These are phyloP conservation scores for Graphilbum fragrans DNA, from an alignment of 2,329 filamentous ascomycete genomes.

Conservation along the genomic window DNA sequence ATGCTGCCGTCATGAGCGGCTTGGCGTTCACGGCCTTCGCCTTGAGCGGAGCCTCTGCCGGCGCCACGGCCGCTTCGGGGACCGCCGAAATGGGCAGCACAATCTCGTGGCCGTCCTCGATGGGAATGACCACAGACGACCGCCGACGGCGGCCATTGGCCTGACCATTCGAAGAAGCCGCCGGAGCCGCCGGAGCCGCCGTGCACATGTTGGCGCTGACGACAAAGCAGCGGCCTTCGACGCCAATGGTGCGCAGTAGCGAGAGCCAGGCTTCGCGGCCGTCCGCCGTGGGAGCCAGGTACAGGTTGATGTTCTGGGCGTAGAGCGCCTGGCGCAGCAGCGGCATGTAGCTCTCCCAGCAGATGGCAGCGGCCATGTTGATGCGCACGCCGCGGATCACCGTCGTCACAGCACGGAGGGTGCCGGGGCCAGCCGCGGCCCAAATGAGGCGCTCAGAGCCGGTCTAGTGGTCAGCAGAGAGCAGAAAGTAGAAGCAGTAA, in stretches of 20 bases:
- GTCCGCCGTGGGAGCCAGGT: conserved; percentile 84
- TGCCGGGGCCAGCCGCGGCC: conserved; percentile 73
- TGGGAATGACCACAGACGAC: conserved; percentile 25
- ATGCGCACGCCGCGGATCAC: conserved; percentile 67
- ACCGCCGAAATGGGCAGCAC: conserved; percentile 17
- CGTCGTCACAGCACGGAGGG: conserved; percentile 67
- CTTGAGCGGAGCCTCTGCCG: background rate
- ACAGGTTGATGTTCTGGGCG: conserved; percentile 82
- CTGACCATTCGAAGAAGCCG: conserved; percentile 3
- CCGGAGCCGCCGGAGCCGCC: conserved; percentile 17
- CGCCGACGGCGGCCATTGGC: conserved; percentile 5
- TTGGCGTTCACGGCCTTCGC: too few species aligned
- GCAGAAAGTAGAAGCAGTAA: background rate
- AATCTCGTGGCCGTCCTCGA: conserved; percentile 37
- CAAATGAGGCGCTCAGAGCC: conserved; percentile 74
- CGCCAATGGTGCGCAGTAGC: conserved; percentile 70
- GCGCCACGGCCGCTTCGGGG: background rate
- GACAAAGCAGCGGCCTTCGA: conserved; percentile 77
- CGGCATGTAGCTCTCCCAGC: conserved; percentile 97
- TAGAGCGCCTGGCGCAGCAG: conserved; percentile 75
- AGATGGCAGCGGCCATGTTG: conserved; percentile 78
- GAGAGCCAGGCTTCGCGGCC: conserved; percentile 69
- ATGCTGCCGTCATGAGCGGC: background rate
- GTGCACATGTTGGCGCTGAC: conserved; percentile 78
- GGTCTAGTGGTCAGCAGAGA: conserved; percentile 35